Evolutionary conservation across 164 flowering plant species (phyloP).

Genomic region (Aristolochia contorta): DNA sequence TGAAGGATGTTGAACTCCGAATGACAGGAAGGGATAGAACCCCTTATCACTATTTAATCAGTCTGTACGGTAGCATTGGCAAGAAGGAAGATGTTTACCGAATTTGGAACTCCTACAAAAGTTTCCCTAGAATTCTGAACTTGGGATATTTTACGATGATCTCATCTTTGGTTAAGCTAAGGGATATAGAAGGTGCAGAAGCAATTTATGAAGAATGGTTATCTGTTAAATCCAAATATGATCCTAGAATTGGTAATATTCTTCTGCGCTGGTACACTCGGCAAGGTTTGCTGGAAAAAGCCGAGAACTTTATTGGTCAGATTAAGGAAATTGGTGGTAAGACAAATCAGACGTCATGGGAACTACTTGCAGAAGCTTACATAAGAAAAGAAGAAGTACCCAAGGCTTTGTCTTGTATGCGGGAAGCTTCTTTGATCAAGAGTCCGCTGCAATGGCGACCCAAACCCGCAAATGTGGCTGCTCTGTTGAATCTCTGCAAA

Average conservation of each 20-base stretch:
- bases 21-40: constrained; percentile 56
- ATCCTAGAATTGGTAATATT: constrained; percentile 65
- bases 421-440: constrained; percentile 40
- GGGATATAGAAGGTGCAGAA: constrained; percentile 68
- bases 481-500: constrained; percentile 17
- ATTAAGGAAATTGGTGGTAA: constrained; percentile 58
- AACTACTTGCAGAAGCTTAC: constrained; percentile 59
- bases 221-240: constrained; percentile 35
- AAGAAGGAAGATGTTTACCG: constrained; percentile 63
- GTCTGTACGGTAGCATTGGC: constrained; percentile 58
- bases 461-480: constrained; percentile 30
- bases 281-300: constrained; percentile 45
- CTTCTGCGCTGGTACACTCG: constrained; percentile 50
- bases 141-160: constrained; percentile 65
- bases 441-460: constrained; percentile 54
- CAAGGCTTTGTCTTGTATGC: constrained; percentile 59
- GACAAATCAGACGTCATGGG: constrained; percentile 68
- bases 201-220: constrained; percentile 69
- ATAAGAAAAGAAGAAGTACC: constrained; percentile 29
- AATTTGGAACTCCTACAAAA: constrained; percentile 62
- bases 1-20: constrained; percentile 57
- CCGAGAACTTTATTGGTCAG: constrained; percentile 37
- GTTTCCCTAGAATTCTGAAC: constrained; percentile 56
- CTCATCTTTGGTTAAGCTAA: constrained; percentile 46
- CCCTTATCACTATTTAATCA: constrained; percentile 74